A percentile compares a stretch with the other conserved stretches of the same genome.
Evolutionary conservation across 129 eudicot species (phyloP).

Genomic region (Saussurea involucrata): DNA sequence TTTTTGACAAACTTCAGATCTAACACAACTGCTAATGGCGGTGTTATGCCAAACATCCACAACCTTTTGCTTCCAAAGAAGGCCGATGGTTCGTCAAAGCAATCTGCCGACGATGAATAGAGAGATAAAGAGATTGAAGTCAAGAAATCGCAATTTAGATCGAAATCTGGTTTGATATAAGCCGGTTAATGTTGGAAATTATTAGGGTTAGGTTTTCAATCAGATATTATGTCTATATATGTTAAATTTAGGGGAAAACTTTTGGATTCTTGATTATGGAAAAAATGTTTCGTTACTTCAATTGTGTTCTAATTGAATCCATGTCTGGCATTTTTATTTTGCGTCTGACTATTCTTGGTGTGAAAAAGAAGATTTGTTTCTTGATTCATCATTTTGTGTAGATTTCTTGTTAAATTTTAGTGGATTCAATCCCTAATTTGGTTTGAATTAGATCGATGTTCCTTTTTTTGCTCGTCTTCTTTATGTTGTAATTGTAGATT

Average conservation of each 20-base stretch:
- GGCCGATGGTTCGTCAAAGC: slow-evolving; percentile 31
- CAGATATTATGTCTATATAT: slow-evolving; percentile 18
- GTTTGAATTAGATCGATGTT: not conserved
- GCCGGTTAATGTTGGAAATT: not conserved
- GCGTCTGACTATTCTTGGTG: no score
- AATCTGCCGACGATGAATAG: slow-evolving; percentile 32
- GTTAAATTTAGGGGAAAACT: not conserved
- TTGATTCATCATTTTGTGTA: not conserved
- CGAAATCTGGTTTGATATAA: not conserved
- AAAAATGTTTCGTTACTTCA: not conserved
- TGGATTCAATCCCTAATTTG: not conserved
- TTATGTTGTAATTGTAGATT: not conserved
- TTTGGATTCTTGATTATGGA: not conserved
- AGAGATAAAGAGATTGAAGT: not conserved
- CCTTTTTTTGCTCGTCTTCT: not conserved
- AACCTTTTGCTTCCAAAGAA: slow-evolving; percentile 39
- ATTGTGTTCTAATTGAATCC: not conserved
- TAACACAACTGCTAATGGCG: slow-evolving; percentile 37
- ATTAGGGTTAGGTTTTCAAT: not conserved
- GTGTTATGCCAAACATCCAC: slow-evolving; percentile 40
- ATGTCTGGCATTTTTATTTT: not conserved
- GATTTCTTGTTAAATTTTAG: not conserved
- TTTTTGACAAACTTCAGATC: no score
- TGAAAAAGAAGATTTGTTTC: not conserved
- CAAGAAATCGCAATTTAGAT: not conserved